A percentile compares a stretch with the other conserved stretches of the same genome.
These are phyloP conservation scores for Immersiella caudata DNA, from an alignment of 495 filamentous ascomycete species.

Conservation along the genomic window DNA sequence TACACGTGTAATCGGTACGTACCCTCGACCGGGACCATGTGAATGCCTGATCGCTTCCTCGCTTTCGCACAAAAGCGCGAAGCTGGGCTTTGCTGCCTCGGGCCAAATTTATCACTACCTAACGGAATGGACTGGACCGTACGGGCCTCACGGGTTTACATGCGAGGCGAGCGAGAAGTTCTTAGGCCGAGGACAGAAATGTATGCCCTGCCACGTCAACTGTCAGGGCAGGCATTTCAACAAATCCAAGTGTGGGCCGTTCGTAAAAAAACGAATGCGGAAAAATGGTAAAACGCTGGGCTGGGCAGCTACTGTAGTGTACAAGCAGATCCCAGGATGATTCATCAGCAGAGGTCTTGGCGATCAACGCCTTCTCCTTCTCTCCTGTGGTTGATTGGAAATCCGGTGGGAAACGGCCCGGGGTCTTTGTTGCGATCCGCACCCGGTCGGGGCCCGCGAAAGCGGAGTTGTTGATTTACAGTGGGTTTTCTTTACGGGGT, in stretches of 20 bases:
- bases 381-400: neutral
- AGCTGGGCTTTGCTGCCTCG: neutral
- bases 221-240: too few relatives aligned
- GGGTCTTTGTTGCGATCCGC: neutral
- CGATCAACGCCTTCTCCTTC: neutral
- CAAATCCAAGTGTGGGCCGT: too few relatives aligned
- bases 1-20: constrained; percentile 12
- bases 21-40: neutral
- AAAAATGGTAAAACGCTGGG: too few relatives aligned
- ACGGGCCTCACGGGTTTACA: neutral
- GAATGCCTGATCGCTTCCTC: neutral
- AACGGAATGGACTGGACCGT: neutral
- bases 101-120: neutral
- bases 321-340: neutral
- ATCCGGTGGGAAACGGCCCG: neutral
- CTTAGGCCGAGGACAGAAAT: too few relatives aligned
- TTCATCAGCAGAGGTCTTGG: constrained; percentile 9
- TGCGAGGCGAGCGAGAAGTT: neutral
- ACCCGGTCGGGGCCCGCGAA: neutral
- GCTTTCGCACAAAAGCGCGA: neutral
- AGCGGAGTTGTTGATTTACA: too few relatives aligned
- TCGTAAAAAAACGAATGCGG: too few relatives aligned
- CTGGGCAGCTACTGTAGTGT: too few relatives aligned
- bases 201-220: too few relatives aligned
- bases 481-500: too few relatives aligned